Evolutionary conservation across 208 protist genomes (phyloP).

Genomic region (Trypanosoma rangeli): DNA sequence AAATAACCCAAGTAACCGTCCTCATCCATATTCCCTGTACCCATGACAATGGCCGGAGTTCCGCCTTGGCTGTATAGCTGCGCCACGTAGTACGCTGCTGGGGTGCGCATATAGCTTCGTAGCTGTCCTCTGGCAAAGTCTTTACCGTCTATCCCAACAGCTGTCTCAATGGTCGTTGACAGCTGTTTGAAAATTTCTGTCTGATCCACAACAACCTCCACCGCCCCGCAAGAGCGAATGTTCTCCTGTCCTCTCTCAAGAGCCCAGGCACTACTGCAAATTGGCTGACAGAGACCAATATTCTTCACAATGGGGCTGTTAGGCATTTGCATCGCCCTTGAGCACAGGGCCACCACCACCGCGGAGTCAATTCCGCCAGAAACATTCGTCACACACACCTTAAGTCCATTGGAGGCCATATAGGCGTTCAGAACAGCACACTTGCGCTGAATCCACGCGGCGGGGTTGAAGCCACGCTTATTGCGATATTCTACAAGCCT

Average conservation of each 20-base stretch:
- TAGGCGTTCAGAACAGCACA: conserved; percentile 92
- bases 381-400: conserved; percentile 88
- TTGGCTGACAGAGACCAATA: conserved; percentile 94
- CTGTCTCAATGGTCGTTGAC: conserved; percentile 53
- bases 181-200: conserved; percentile 84
- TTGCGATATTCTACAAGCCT: conserved; percentile 70
- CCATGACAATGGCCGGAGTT: conserved; percentile 93
- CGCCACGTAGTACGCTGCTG: conserved; percentile 91
- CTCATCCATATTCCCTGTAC: conserved; percentile 97
- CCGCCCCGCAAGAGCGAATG: conserved; percentile 71
- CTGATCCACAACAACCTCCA: conserved; percentile 93
- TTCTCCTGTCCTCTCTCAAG: conserved; percentile 85
- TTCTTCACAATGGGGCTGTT: conserved; percentile 88
- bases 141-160: conserved; percentile 68
- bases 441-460: conserved; percentile 87
- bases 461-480: conserved; percentile 74
- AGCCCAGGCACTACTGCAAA: conserved; percentile 90
- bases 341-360: conserved; percentile 89
- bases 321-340: conserved; percentile 47
- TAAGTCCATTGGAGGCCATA: conserved; percentile 80
- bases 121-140: conserved; percentile 94
- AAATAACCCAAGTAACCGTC: conserved; percentile 97
- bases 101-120: conserved; percentile 95
- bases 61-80: conserved; percentile 89
- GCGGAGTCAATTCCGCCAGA: conserved; percentile 95